phyloP scores from a whole-genome alignment of 176 grass and related monocot species.

The Canna indica region DNA sequence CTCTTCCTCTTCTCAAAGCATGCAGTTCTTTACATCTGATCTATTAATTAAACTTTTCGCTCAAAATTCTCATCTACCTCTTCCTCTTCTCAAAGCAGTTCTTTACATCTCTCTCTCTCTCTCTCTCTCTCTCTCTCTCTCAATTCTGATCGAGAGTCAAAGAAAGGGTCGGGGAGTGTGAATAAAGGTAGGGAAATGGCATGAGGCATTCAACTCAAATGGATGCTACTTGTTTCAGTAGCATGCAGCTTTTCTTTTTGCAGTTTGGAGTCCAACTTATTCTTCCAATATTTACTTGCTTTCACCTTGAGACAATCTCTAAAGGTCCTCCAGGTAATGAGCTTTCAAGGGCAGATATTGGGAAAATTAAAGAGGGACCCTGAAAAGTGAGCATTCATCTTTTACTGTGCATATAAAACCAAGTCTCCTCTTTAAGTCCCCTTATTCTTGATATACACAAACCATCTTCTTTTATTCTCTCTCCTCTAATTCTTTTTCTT shows the following conservation, averaged over 20 bases:
- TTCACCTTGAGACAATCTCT: background rate
- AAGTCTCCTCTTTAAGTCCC: too few species aligned
- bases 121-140: background rate
- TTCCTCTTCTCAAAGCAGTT: too few species aligned
- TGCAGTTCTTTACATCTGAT: too few species aligned
- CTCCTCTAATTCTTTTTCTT: background rate
- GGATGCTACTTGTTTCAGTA: background rate
- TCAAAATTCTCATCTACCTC: too few species aligned
- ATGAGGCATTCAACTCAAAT: constrained; percentile 7
- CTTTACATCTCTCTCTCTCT: background rate
- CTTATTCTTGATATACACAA: background rate
- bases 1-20: too few species aligned
- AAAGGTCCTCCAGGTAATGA: constrained; percentile 6
- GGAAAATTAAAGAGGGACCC: background rate
- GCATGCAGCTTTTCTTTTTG: background rate
- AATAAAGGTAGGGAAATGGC: constrained; percentile 11
- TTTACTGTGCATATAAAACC: background rate
- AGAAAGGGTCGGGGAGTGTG: background rate
- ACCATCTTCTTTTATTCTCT: background rate
- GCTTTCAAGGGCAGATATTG: background rate
- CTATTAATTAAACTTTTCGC: too few species aligned
- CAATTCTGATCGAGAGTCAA: constrained; percentile 3
- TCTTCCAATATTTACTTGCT: background rate
- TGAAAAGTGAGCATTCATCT: background rate
- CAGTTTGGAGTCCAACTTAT: background rate